phyloP scores from a whole-genome alignment of 108 stramenopile genomes.

The Craspedostauros australis region DNA sequence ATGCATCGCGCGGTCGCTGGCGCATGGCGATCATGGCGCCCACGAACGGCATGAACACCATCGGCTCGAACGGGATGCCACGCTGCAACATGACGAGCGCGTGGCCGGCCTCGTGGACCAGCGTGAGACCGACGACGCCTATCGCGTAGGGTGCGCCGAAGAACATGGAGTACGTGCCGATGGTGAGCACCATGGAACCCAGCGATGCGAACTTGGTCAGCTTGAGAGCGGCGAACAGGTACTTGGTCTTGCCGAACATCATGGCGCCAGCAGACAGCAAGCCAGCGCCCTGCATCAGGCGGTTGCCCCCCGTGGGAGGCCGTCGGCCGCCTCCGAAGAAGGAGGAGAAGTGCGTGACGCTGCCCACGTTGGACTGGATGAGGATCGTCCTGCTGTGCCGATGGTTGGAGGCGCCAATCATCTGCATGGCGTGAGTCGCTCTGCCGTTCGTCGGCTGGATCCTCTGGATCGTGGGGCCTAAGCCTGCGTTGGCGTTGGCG shows the following conservation, averaged over 20 bases:
- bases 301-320: constrained; percentile 23
- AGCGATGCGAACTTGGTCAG: constrained; percentile 84
- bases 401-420: too few species aligned
- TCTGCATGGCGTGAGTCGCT: too few species aligned
- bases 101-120: constrained; percentile 88
- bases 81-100: constrained; percentile 65
- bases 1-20: constrained; percentile 75
- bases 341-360: constrained; percentile 34
- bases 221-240: constrained; percentile 82
- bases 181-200: constrained; percentile 80
- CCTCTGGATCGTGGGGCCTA: too few species aligned
- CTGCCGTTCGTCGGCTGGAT: too few species aligned
- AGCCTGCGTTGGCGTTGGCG: too few species aligned
- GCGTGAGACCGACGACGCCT: constrained; percentile 87
- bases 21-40: constrained; percentile 87
- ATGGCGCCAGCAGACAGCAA: constrained; percentile 53
- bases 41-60: constrained; percentile 94
- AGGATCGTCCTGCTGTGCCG: too few species aligned
- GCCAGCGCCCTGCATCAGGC: constrained; percentile 40
- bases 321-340: constrained; percentile 13
- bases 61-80: constrained; percentile 82
- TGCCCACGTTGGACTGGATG: constrained; percentile 9
- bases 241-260: constrained; percentile 84
- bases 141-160: constrained; percentile 86
- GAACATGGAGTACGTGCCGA: constrained; percentile 81